Base-by-base conservation (phyloP, 305 asterid genomes). In the Striga hermonthica region DNA sequence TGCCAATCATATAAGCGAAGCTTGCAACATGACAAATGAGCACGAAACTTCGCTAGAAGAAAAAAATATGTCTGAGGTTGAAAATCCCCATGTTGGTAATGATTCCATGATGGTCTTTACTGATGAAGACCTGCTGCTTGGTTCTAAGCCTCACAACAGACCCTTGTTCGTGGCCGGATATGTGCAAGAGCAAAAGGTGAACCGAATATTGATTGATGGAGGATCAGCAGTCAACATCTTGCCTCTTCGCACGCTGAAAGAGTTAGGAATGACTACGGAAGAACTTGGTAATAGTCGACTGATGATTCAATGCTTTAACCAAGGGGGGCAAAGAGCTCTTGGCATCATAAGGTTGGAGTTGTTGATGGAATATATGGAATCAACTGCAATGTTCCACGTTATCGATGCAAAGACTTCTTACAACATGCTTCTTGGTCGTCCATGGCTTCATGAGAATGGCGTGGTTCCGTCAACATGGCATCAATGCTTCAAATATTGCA, bases 281-380 rank as follows among this genome's bases (percentile, higher is more conserved):
- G 59, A 54, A 16, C 38, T 54, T 4, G 3, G 4, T 9, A 54
- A 6, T 16, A 16, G 59, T 54, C 59, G 38, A 4, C 16, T 54
- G n/a, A 54, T 54, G n/a, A 54, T 54, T 34, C 59, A 54, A 54
- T n/a, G 38, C 4, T 54, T 54, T 12, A 54, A 54, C 13, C 37
- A 54, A 22, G 28, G 56, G 28, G 56, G 31, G 28, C 7, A 49
- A 49, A 49, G 31, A 28, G 56, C 28, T 49, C 28, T 54, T 4
- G 59, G 12, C 38, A 54, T 16, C 38, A 7, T 54, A 54, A 16
- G 38, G 9, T 5, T 54, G 9, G 9, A 16, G 34, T 54, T 54
- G 6, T 7, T 54, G n/a, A 54, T 54, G 37, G 59, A 8, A 15
- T 37, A 54, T 6, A 54, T 54, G 59, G 4, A 11, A 1, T 54